These are phyloP conservation scores for Inonotus obliquus DNA, from an alignment of 1,284 basidiomycete genomes.

Conservation along the genomic window DNA sequence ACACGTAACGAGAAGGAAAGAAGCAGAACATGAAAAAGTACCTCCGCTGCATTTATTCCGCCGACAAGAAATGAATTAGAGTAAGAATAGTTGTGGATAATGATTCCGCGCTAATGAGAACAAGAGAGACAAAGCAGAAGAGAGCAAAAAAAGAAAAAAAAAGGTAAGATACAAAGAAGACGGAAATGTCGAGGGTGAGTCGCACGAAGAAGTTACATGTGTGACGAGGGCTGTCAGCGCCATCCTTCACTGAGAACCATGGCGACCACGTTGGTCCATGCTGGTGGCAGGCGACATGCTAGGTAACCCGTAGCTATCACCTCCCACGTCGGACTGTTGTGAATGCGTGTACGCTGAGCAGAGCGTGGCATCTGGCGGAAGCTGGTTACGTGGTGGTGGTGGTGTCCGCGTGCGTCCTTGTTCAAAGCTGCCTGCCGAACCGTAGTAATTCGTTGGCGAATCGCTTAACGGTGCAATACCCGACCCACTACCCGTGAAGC, in stretches of 20 bases:
- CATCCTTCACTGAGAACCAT: constrained; percentile 4
- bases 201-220: constrained; percentile 2
- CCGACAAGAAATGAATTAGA: constrained; percentile 11
- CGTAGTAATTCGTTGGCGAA: background rate
- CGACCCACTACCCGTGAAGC: constrained; percentile 1
- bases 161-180: background rate
- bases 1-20: background rate
- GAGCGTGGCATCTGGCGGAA: constrained; percentile 16
- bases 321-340: constrained; percentile 6
- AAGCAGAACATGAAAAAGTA: background rate
- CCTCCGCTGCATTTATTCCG: background rate
- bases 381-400: constrained; percentile 13
- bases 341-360: constrained; percentile 10
- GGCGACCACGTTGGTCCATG: constrained; percentile 12
- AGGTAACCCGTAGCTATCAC: constrained; percentile 1
- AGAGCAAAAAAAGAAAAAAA: constrained; percentile 5
- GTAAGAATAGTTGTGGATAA: background rate
- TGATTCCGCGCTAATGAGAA: background rate
- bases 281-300: constrained; percentile 8
- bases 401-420: constrained; percentile 3
- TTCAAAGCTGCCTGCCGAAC: background rate
- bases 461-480: background rate
- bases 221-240: background rate
- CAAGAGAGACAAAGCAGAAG: background rate
- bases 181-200: background rate